Evolutionary conservation across 805 yeast genomes (phyloP), one percentile per base, ranked within the genome.

Genomic region (Candida berthetii): DNA sequence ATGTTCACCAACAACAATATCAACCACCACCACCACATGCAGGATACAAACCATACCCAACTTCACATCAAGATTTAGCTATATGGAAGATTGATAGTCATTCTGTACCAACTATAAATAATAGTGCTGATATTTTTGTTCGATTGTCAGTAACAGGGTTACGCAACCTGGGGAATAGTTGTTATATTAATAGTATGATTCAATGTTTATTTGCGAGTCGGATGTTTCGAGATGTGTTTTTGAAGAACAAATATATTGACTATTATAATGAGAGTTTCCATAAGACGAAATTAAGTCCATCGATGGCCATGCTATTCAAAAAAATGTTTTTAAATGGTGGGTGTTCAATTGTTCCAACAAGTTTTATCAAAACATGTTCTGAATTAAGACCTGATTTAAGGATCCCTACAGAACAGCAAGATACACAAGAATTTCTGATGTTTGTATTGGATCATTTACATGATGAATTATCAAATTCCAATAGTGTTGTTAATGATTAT

Each of bases 391-490:
- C 89, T 0, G 86, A 81, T 50, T 70, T 83, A 41, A 65, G 68
- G 47, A 82, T 85, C 11, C 91, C 91, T 0, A 60, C 72, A 48
- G 87, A 82, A 51, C 95, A 85, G 52, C 93, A 85, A 54, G 95
- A 85, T 57, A 81, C 90, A 1, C 88, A 85, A 41, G 93, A 85
- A 50, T 83, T 83, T 52, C 60, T 85, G 35, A 68, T 83, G 56
- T 76, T 84, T 45, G 48, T 84, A 10, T 61, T 85, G 47, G 90
- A 82, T 53, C 69, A 78, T 46, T 57, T 85, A 11, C 91, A 85
- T 55, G 80, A 79, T 38, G 95, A 85, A 52, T 57, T 84, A 41
- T 54, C 72, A 1, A 63, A 66, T 36, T 62, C 65, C 13, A 58
- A 61, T 6, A 48, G 52, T 7, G 70, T 69, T 14, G 65, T 60